A percentile compares a stretch with the other conserved stretches of the same genome.
Evolutionary conservation across 2,329 filamentous ascomycete species (phyloP).

Genomic region (Simplicillium sp.): DNA sequence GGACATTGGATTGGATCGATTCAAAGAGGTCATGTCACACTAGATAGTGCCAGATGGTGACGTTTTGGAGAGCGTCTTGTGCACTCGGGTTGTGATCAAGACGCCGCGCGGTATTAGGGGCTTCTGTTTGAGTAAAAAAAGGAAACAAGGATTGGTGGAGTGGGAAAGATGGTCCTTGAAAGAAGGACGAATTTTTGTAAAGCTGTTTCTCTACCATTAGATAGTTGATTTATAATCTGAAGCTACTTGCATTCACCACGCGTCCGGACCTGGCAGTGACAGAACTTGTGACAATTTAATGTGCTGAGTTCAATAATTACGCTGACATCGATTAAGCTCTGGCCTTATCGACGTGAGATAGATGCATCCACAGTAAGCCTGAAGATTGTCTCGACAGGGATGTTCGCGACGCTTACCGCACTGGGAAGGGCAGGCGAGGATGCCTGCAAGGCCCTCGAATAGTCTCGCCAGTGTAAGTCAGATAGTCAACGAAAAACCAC

Average conservation of each 20-base stretch:
- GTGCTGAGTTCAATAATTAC: too few species aligned
- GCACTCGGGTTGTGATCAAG: not conserved
- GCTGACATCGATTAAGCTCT: too few species aligned
- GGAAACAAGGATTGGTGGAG: not conserved
- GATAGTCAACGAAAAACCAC: not conserved
- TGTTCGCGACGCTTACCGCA: constrained; percentile 7
- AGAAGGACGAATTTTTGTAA: not conserved
- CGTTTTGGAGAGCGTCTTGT: not conserved
- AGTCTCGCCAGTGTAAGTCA: not conserved
- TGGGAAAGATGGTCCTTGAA: not conserved
- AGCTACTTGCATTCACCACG: too few species aligned
- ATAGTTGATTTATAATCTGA: too few species aligned
- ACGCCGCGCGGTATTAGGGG: not conserved
- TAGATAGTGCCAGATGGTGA: constrained; percentile 7
- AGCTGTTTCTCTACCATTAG: not conserved
- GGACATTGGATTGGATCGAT: constrained; percentile 60
- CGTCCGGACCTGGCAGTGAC: too few species aligned
- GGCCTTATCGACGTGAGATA: too few species aligned
- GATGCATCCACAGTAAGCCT: too few species aligned
- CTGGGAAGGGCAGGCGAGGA: constrained; percentile 11
- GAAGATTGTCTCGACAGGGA: not conserved
- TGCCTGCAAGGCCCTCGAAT: constrained; percentile 7
- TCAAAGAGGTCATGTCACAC: constrained; percentile 51
- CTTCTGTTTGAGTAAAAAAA: not conserved
- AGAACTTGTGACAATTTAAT: too few species aligned